phyloP scores from a whole-genome alignment of 2,329 filamentous ascomycete species.

The Elsinoe fawcettii region DNA sequence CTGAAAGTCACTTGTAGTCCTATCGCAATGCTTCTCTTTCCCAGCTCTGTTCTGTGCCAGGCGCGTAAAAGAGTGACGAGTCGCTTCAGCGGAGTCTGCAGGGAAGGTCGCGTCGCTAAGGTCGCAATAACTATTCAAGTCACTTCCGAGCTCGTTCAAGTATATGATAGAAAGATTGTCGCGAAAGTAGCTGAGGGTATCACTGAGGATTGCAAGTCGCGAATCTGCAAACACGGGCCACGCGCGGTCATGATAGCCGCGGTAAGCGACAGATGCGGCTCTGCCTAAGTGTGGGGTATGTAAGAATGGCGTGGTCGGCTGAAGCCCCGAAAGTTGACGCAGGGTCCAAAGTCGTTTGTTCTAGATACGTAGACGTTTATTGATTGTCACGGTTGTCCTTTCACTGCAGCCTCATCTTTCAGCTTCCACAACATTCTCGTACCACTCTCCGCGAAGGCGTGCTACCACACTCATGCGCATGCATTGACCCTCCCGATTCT shows the following conservation, averaged over 20 bases:
- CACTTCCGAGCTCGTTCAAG: neutral
- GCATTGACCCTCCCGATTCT: neutral
- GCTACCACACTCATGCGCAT: neutral
- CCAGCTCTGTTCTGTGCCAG: neutral
- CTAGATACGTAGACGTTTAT: slow-evolving; percentile 4
- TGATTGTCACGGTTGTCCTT: neutral
- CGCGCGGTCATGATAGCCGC: neutral
- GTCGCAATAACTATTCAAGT: neutral
- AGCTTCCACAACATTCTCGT: neutral
- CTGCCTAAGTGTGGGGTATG: neutral
- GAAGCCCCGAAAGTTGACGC: neutral
- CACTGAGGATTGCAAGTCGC: slow-evolving; percentile 8
- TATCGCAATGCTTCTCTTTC: neutral
- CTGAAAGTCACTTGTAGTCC: neutral
- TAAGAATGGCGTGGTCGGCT: neutral
- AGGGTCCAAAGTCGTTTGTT: slow-evolving; percentile 3
- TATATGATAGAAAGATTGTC: too few relatives aligned
- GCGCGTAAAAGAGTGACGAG: too few relatives aligned
- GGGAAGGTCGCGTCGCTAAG: neutral
- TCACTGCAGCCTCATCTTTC: too few relatives aligned
- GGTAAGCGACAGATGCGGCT: neutral
- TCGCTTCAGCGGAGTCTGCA: too few relatives aligned
- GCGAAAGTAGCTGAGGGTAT: neutral
- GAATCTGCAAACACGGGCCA: slow-evolving; percentile 2
- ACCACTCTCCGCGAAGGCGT: neutral